Conservation (phyloP, 169 alveolate species). For the Plasmodium yoelii region DNA sequence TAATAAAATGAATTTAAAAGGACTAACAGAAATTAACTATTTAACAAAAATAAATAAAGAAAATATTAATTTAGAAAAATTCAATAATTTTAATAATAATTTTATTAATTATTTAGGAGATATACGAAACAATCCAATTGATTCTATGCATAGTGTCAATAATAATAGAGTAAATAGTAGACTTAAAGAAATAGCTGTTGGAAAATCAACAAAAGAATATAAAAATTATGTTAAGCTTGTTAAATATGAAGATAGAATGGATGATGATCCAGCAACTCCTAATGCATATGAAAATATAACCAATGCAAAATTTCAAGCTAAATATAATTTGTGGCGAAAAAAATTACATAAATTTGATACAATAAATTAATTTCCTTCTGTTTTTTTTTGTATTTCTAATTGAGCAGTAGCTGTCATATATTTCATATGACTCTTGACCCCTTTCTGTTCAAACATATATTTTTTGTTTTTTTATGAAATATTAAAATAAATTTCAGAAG, state of each 20-base stretch:
- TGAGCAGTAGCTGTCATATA: no score
- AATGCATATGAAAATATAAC: constrained; percentile 82
- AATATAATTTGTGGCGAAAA: constrained; percentile 84
- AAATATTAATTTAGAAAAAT: constrained; percentile 68
- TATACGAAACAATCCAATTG: constrained; percentile 60
- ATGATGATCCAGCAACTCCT: constrained; percentile 87
- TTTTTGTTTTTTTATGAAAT: no score
- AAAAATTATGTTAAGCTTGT: constrained; percentile 84
- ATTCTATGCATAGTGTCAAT: constrained; percentile 14
- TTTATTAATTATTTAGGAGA: constrained; percentile 66
- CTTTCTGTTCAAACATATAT: no score
- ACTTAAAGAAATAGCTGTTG: constrained; percentile 86
- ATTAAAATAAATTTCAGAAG: no score
- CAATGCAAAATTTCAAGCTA: constrained; percentile 83
- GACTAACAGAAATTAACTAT: neutral
- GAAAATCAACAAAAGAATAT: constrained; percentile 86
- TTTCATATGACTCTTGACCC: no score
- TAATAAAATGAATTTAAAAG: constrained; percentile 2
- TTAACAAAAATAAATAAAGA: neutral
- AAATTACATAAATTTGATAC: constrained; percentile 83
- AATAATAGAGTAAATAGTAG: constrained; percentile 79
- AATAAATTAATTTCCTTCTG: constrained; percentile 2
- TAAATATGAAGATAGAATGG: constrained; percentile 81
- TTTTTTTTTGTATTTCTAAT: neutral
- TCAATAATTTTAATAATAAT: constrained; percentile 75